Evolutionary conservation across 805 yeast species (phyloP).

Genomic region (Suhomyces emberorum): DNA sequence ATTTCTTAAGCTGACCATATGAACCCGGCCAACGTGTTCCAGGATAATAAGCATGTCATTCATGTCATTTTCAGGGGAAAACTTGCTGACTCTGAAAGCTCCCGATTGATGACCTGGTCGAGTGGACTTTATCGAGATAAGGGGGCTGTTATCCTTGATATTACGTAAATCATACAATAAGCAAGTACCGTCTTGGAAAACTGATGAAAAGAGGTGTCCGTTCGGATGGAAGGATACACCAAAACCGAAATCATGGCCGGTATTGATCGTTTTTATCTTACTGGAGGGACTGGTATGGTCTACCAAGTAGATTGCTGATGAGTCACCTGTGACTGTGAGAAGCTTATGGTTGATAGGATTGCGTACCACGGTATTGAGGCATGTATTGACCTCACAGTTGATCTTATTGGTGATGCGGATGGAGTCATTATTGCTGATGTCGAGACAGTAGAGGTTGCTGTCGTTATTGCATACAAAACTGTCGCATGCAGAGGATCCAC

Average conservation of each 20-base stretch:
- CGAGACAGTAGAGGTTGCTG: constrained; percentile 61
- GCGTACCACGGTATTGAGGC: constrained; percentile 70
- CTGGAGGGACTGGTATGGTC: constrained; percentile 38
- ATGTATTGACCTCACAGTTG: constrained; percentile 51
- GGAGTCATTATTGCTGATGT: constrained; percentile 46
- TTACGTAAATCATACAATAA: constrained; percentile 75
- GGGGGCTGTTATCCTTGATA: constrained; percentile 38
- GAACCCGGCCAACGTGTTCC: constrained; percentile 87
- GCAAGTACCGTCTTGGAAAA: constrained; percentile 84
- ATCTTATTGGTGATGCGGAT: constrained; percentile 42
- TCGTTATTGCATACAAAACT: constrained; percentile 85
- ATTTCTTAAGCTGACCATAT: constrained; percentile 75
- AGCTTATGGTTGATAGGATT: constrained; percentile 44
- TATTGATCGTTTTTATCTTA: constrained; percentile 42
- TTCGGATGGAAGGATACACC: constrained; percentile 78
- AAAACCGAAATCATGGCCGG: constrained; percentile 75
- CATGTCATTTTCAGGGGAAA: constrained; percentile 50
- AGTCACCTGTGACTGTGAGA: constrained; percentile 70
- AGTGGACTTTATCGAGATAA: constrained; percentile 57
- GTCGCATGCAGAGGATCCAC: constrained; percentile 39
- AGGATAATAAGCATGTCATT: constrained; percentile 74
- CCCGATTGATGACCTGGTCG: constrained; percentile 54
- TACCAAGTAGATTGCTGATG: constrained; percentile 57
- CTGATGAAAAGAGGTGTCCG: constrained; percentile 69
- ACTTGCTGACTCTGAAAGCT: constrained; percentile 60